Percentiles rank a stretch among this genome's conserved stretches.
Conservation (phyloP, 1,284 basidiomycete genomes). For the Cystobasidiaceae sp. region DNA sequence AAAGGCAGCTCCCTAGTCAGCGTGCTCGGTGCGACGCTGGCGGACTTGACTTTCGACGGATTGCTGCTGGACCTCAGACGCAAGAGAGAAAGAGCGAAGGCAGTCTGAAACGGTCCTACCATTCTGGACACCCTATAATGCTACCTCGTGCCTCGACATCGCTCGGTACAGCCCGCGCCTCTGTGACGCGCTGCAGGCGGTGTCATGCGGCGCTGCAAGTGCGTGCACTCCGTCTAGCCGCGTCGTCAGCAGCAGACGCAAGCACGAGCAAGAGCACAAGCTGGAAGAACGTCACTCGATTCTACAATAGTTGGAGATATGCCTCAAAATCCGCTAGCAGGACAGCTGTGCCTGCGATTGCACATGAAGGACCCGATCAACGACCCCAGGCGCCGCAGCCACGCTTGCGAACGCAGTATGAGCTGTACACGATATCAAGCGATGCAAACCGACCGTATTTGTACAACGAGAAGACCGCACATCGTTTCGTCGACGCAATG, state of each 20-base stretch:
- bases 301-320: not conserved
- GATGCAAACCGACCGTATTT: not conserved
- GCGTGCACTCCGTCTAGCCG: too few species aligned
- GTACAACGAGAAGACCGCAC: conserved; percentile 2
- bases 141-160: too few species aligned
- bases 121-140: too few species aligned
- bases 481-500: conserved; percentile 14
- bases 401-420: not conserved
- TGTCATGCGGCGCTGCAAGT: not conserved
- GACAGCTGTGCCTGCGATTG: not conserved
- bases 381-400: not conserved
- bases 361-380: not conserved
- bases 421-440: conserved; percentile 11
- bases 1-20: too few species aligned
- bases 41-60: too few species aligned
- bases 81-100: too few species aligned
- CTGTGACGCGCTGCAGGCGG: not conserved
- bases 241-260: not conserved
- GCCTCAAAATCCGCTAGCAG: not conserved
- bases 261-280: not conserved
- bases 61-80: too few species aligned
- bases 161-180: too few species aligned
- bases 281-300: too few species aligned
- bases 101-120: too few species aligned
- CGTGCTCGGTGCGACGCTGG: too few species aligned